Base-by-base conservation (phyloP, 2,329 filamentous ascomycete species). In the Aureobasidium sp. region DNA sequence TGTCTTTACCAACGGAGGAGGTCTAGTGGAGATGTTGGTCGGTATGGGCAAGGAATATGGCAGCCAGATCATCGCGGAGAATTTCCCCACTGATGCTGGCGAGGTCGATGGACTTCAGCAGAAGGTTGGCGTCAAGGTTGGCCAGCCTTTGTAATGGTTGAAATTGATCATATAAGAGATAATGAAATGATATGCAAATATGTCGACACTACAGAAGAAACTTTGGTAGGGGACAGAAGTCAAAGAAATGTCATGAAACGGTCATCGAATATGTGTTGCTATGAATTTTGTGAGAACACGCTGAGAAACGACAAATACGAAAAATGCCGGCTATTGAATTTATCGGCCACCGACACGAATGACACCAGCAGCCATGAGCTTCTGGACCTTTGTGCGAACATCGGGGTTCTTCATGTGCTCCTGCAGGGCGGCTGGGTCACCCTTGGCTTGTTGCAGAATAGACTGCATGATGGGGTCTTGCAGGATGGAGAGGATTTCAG, bases 351-450 rank as follows among this genome's bases (percentile, higher is more conserved):
- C 72, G 64, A 73, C 65, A 39, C 71, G 64, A 55, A 97, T 97
- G 15, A 97, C 91, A 71, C 94, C 92, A 47, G 93, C 92, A 61
- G 91, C 91, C 67, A 96, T 87, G 70, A 97, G 80, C 79, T 97
- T 97, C 81, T 97, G 91, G 67, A 99, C 89, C 84, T 97, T 96
- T 70, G 84, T 84, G 64, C 87, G 83, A 68, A 99, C 89, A 63
- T 82, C 83, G 0, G 91, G 84, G 80, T 97, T 99, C 80, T 87
- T 90, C 90, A 99, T 96, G 77, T 99, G 95, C 76, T 99, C 93
- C 74, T 95, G 88, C 66, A 99, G 84, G 50, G 94, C 94, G 53
- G 88, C 88, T 20, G 94, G 94, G 71, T 99, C 90, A 61, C 85
- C 86, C 82, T 97, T 96, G 50, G 94, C 94, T 79, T 99, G 94